Evolutionary conservation across 257 asterid species (phyloP).

Genomic region (Plantago major): DNA sequence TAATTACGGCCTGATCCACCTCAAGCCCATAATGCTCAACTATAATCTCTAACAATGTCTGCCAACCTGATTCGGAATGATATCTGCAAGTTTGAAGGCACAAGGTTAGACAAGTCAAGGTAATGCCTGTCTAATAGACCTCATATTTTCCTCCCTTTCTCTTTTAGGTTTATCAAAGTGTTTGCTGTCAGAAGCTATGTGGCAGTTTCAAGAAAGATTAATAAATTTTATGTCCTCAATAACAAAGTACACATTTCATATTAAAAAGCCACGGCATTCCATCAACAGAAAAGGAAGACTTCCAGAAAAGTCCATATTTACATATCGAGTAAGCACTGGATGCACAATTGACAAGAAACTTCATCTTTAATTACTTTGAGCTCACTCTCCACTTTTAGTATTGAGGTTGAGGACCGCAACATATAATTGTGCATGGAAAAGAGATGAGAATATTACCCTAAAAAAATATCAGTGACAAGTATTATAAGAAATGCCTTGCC

Average conservation of each 20-base stretch:
- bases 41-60: slow-evolving; percentile 69
- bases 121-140: too few species aligned
- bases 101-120: too few species aligned
- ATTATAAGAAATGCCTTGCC: slow-evolving; percentile 91
- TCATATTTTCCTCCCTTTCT: too few species aligned
- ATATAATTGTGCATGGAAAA: slow-evolving; percentile 11
- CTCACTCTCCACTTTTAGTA: slow-evolving; percentile 1
- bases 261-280: too few species aligned
- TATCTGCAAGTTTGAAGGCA: slow-evolving; percentile 49
- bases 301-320: too few species aligned
- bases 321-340: too few species aligned
- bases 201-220: too few species aligned
- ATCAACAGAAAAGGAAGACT: too few species aligned
- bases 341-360: neutral
- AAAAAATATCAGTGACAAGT: slow-evolving; percentile 80
- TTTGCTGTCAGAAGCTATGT: too few species aligned
- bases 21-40: slow-evolving; percentile 84
- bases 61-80: slow-evolving; percentile 96
- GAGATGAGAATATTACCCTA: slow-evolving; percentile 55
- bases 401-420: neutral
- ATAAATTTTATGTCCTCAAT: too few species aligned
- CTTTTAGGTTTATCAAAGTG: neutral
- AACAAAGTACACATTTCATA: too few species aligned
- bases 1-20: slow-evolving; percentile 62
- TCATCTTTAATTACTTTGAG: slow-evolving; percentile 4